These are phyloP conservation scores for Vigna mungo DNA, from an alignment of 306 rosid species.

Conservation along the genomic window DNA sequence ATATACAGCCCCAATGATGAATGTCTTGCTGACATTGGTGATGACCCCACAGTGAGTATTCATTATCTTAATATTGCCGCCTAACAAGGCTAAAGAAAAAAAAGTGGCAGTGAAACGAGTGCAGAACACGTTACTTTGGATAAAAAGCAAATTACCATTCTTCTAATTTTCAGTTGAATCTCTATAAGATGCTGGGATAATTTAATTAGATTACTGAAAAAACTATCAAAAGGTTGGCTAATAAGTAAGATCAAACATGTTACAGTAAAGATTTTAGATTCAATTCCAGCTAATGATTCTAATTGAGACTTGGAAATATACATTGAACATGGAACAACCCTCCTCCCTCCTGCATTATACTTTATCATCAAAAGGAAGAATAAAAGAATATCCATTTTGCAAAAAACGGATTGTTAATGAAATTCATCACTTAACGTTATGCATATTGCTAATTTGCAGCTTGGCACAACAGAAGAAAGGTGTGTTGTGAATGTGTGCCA, in stretches of 20 bases:
- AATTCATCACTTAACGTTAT: constrained; percentile 15
- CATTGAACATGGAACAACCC: not conserved
- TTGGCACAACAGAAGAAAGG: constrained; percentile 62
- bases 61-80: not conserved
- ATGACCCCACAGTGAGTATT: constrained; percentile 68
- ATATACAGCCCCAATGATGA: constrained; percentile 97
- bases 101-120: not conserved
- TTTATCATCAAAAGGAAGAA: not conserved
- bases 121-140: not conserved
- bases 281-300: not conserved
- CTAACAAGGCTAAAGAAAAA: not conserved
- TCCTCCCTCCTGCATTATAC: not conserved
- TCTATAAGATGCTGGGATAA: not conserved
- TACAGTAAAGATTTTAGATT: not conserved
- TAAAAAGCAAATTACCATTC: not conserved
- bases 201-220: not conserved
- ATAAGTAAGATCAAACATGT: not conserved
- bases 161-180: not conserved
- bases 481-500: constrained; percentile 94
- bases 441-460: constrained; percentile 58
- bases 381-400: not conserved
- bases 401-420: not conserved
- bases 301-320: not conserved
- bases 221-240: not conserved
- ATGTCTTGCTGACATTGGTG: constrained; percentile 76